These are phyloP conservation scores for Phoenix roebelenii DNA, from an alignment of 176 grass and related monocot genomes.

Conservation along the genomic window DNA sequence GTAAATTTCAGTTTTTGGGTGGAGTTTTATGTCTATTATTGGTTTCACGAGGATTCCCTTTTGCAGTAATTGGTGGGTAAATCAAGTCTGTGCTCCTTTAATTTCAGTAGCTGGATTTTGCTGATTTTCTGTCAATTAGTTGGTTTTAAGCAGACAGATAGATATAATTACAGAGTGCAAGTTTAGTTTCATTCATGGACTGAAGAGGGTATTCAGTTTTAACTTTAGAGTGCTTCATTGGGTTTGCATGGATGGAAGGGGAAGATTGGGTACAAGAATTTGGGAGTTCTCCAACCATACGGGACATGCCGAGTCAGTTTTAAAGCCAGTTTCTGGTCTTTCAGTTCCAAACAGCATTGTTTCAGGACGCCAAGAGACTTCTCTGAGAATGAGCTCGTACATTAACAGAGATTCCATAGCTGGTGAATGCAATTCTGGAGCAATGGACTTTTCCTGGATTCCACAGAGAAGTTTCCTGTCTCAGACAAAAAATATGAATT, in stretches of 20 bases:
- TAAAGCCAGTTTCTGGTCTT: background rate
- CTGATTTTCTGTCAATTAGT: too few species aligned
- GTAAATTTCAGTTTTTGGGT: too few species aligned
- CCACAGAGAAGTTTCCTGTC: conserved; percentile 10
- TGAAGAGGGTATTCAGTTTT: too few species aligned
- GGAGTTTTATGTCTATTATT: too few species aligned
- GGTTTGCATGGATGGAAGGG: conserved; percentile 18
- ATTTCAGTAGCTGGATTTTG: too few species aligned
- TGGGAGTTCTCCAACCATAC: conserved; percentile 13
- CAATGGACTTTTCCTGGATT: conserved; percentile 10
- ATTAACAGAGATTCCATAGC: background rate
- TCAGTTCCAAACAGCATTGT: background rate
- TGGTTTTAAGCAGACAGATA: too few species aligned
- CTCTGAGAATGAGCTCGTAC: conserved; percentile 16
- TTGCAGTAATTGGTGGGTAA: too few species aligned
- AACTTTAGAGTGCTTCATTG: too few species aligned
- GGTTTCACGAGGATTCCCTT: too few species aligned
- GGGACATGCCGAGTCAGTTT: background rate
- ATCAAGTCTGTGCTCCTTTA: too few species aligned
- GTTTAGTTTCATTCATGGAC: too few species aligned
- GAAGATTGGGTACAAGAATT: conserved; percentile 11
- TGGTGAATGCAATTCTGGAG: conserved; percentile 5
- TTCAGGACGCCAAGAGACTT: conserved; percentile 17
- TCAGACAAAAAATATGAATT: background rate
- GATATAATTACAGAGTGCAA: too few species aligned